Conservation (phyloP, 2,329 filamentous ascomycete species). For the Bretziella fagacearum region DNA sequence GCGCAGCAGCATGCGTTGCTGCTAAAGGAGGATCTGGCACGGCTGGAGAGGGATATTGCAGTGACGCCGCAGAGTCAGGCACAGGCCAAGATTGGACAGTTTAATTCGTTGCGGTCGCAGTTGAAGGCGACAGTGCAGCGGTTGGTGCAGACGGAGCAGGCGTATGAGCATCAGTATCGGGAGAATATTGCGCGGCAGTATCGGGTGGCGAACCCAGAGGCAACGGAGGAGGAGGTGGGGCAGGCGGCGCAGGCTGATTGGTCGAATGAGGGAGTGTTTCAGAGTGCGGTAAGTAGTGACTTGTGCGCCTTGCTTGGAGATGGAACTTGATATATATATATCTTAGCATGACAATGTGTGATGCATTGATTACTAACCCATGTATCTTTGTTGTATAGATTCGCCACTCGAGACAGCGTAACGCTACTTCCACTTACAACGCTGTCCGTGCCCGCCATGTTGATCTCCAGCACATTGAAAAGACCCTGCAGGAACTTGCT, state of each 20-base stretch:
- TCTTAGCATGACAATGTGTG: no score
- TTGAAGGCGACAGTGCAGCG: constrained; percentile 56
- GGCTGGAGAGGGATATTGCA: constrained; percentile 49
- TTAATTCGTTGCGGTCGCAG: constrained; percentile 50
- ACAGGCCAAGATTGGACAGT: constrained; percentile 57
- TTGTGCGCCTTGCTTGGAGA: no score
- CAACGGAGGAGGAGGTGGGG: constrained; percentile 53
- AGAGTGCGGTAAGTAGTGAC: constrained; percentile 56
- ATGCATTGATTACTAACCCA: no score
- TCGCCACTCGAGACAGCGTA: constrained; percentile 7
- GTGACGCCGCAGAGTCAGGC: constrained; percentile 20
- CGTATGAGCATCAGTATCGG: constrained; percentile 53
- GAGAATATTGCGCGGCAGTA: constrained; percentile 70
- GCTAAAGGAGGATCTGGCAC: constrained; percentile 65
- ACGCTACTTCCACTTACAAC: constrained; percentile 38
- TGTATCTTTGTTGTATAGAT: no score
- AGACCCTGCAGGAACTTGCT: constrained; percentile 53
- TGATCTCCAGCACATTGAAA: constrained; percentile 66
- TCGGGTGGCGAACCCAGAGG: constrained; percentile 65
- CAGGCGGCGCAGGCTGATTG: constrained; percentile 54
- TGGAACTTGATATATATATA: no score
- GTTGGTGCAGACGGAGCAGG: constrained; percentile 54
- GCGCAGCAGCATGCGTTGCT: constrained; percentile 57
- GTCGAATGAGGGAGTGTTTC: constrained; percentile 66
- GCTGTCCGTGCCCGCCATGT: constrained; percentile 69